Conservation (phyloP, 805 yeast species). For the Saturnispora serradocipensis region DNA sequence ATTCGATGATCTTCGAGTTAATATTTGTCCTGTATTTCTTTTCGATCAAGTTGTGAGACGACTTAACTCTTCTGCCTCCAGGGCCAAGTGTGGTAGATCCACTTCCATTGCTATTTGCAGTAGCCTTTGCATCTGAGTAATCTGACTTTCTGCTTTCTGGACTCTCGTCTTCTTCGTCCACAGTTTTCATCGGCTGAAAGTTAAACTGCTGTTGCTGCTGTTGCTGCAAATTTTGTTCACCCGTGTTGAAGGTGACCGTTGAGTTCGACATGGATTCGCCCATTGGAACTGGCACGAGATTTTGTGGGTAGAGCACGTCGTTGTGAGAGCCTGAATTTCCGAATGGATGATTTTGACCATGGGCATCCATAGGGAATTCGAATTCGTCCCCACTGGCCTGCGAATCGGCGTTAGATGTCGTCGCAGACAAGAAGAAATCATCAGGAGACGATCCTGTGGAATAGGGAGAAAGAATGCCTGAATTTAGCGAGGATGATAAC, state of each 20-base stretch:
- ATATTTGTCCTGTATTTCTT: conserved; percentile 76
- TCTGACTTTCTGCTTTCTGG: conserved; percentile 6
- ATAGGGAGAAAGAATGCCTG: conserved; percentile 28
- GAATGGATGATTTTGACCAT: not conserved
- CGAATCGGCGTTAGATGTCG: conserved; percentile 13
- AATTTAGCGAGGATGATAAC: conserved; percentile 21
- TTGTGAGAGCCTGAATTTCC: conserved; percentile 2
- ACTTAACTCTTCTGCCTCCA: conserved; percentile 39
- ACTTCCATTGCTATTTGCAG: conserved; percentile 7
- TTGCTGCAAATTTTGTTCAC: conserved; percentile 6
- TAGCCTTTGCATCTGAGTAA: conserved; percentile 7
- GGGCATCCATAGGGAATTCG: conserved; percentile 9
- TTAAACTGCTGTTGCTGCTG: conserved; percentile 1
- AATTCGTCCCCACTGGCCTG: conserved; percentile 12
- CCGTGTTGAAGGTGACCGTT: conserved; percentile 22
- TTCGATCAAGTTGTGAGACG: conserved; percentile 75
- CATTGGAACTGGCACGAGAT: conserved; percentile 21
- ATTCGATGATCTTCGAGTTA: conserved; percentile 60
- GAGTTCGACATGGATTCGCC: conserved; percentile 23
- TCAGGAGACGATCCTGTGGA: conserved; percentile 32
- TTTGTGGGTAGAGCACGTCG: conserved; percentile 13
- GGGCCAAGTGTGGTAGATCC: not conserved
- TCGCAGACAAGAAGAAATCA: conserved; percentile 21
- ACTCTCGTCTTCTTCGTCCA: conserved; percentile 9
- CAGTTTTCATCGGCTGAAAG: conserved; percentile 3